Conservation (phyloP, 768 basidiomycete genomes). For the Rubroboletus pulcherrimus region DNA sequence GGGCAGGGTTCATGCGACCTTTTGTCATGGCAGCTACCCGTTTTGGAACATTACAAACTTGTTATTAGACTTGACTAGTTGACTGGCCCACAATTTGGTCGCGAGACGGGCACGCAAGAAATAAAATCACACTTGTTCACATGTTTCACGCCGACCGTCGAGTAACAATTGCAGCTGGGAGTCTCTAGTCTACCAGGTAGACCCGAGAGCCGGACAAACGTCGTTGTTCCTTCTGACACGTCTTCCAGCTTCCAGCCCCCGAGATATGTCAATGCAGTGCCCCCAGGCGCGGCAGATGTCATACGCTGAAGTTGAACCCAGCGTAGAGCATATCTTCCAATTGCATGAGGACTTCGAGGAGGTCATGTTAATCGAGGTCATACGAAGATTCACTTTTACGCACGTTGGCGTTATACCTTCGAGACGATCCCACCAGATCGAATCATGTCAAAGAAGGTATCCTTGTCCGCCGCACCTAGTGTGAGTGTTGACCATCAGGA, state of each 20-base stretch:
- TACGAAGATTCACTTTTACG: not conserved
- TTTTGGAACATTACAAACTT: slow-evolving; percentile 6
- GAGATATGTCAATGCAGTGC: not conserved
- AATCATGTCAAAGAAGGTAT: slow-evolving; percentile 81
- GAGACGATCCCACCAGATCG: slow-evolving; percentile 78
- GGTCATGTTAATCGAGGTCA: not conserved
- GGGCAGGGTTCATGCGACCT: slow-evolving; percentile 32
- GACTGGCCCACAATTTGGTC: not conserved
- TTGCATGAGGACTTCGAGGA: not conserved
- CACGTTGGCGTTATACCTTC: slow-evolving; percentile 40
- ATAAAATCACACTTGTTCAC: not conserved
- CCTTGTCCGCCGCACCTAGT: slow-evolving; percentile 58
- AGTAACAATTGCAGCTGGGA: no score
- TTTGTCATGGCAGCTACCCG: not conserved
- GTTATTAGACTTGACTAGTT: not conserved
- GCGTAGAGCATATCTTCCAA: not conserved
- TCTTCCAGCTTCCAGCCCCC: not conserved
- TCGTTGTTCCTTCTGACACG: not conserved
- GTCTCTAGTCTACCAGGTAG: not conserved
- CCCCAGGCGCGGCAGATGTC: not conserved
- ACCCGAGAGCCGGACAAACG: not conserved
- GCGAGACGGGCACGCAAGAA: no score
- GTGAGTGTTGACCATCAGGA: slow-evolving; percentile 5
- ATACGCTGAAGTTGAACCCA: not conserved
- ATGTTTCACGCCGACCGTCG: not conserved